These are phyloP conservation scores for Lablab purpureus DNA, from an alignment of 306 rosid species.

Conservation along the genomic window DNA sequence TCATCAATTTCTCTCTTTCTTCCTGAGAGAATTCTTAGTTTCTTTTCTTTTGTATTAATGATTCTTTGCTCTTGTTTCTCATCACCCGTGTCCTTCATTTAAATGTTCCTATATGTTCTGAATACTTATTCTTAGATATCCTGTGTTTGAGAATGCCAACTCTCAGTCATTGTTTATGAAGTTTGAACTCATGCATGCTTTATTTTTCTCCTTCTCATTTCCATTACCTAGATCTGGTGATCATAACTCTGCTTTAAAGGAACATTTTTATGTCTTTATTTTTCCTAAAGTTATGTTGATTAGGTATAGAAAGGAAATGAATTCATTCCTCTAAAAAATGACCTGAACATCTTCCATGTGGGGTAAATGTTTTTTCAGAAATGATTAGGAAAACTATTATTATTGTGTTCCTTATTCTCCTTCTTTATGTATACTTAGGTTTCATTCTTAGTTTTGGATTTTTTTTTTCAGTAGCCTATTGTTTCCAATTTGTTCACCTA, in stretches of 20 bases:
- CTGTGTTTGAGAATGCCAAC: slow-evolving; percentile 17
- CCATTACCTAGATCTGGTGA: slow-evolving; percentile 30
- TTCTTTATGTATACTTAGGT: slow-evolving; percentile 33
- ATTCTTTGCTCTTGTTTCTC: slow-evolving; percentile 7
- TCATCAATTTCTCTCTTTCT: slow-evolving; percentile 36
- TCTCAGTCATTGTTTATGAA: slow-evolving; percentile 12
- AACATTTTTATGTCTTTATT: not conserved
- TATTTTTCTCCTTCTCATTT: slow-evolving; percentile 18
- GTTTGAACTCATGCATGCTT: slow-evolving; percentile 13
- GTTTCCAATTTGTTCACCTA: not conserved
- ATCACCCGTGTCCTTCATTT: slow-evolving; percentile 10
- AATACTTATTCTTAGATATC: slow-evolving; percentile 1
- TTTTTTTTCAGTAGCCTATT: not conserved
- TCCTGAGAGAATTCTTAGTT: slow-evolving; percentile 42
- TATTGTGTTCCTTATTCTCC: no score
- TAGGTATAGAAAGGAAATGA: not conserved
- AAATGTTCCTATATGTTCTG: not conserved
- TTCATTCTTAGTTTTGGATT: not conserved
- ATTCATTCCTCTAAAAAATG: not conserved
- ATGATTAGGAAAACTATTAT: slow-evolving; percentile 22
- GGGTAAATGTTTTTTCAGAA: not conserved
- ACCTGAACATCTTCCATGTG: not conserved
- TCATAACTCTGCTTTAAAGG: slow-evolving; percentile 8
- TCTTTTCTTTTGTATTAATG: slow-evolving; percentile 13
- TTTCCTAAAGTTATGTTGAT: slow-evolving; percentile 2